phyloP scores from a whole-genome alignment of 768 basidiomycete genomes.

The Podaxis sp. region DNA sequence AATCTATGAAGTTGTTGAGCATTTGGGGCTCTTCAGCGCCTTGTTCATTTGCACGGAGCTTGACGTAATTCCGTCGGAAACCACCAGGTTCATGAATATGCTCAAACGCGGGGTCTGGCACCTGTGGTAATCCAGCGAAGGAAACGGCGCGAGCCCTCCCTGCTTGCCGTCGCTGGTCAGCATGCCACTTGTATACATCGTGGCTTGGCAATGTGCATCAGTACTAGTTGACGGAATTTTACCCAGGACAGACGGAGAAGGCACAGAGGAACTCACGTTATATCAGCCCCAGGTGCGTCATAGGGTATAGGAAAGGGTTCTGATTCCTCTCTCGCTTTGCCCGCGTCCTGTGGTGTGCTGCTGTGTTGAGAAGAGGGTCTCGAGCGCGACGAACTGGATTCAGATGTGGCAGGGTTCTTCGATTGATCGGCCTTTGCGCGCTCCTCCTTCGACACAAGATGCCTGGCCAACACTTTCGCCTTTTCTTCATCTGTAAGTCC shows the following conservation, averaged over 20 bases:
- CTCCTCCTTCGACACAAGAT: slow-evolving; percentile 77
- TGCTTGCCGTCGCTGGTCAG: slow-evolving; percentile 62
- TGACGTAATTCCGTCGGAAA: slow-evolving; percentile 86
- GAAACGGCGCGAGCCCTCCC: slow-evolving; percentile 70
- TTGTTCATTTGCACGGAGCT: slow-evolving; percentile 68
- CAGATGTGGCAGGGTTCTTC: slow-evolving; percentile 16
- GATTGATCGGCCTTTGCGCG: slow-evolving; percentile 33
- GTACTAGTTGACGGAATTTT: slow-evolving; percentile 1
- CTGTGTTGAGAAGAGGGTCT: slow-evolving; percentile 8
- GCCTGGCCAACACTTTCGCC: slow-evolving; percentile 73
- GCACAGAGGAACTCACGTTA: slow-evolving; percentile 68
- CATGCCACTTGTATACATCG: slow-evolving; percentile 94
- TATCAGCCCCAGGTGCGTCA: slow-evolving; percentile 83
- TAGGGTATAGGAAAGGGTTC: slow-evolving; percentile 89
- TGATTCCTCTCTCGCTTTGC: slow-evolving; percentile 43
- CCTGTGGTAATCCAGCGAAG: slow-evolving; percentile 55
- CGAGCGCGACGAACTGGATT: slow-evolving; percentile 3
- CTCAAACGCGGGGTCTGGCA: slow-evolving; percentile 77
- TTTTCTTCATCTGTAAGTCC: slow-evolving; percentile 81
- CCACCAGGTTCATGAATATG: slow-evolving; percentile 96
- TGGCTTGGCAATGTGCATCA: slow-evolving; percentile 46
- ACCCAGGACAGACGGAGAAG: slow-evolving; percentile 7
- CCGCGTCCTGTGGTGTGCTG: slow-evolving; percentile 7
- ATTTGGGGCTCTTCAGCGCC: slow-evolving; percentile 60
- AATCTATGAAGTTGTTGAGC: slow-evolving; percentile 90